Evolutionary conservation across 2,329 filamentous ascomycete genomes (phyloP).

Genomic region (Cladosporium sp.): DNA sequence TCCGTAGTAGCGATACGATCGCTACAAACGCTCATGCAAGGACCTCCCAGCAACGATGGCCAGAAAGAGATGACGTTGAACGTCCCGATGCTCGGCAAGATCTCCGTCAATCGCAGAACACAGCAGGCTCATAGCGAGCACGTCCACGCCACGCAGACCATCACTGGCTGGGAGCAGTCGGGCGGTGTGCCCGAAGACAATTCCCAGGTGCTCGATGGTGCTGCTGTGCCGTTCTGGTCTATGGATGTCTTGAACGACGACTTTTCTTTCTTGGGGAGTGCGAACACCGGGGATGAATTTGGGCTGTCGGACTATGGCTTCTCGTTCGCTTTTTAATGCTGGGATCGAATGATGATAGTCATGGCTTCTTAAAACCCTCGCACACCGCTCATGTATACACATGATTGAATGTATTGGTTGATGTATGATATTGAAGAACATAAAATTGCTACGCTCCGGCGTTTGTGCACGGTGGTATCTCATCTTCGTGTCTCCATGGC

Average conservation of each 20-base stretch:
- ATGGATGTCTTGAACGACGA: constrained; percentile 15
- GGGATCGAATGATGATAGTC: background rate
- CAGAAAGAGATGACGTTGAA: constrained; percentile 11
- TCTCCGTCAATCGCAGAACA: constrained; percentile 1
- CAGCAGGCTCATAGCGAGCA: background rate
- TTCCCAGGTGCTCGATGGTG: background rate
- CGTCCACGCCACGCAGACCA: background rate
- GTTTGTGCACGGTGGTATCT: background rate
- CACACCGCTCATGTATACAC: background rate
- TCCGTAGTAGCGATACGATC: constrained; percentile 26
- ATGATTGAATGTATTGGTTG: background rate
- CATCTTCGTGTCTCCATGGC: background rate
- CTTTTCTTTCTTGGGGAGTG: background rate
- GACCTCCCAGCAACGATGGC: background rate
- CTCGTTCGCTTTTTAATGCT: background rate
- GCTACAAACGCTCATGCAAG: constrained; percentile 23
- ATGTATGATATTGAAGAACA: background rate
- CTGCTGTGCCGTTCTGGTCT: constrained; percentile 8
- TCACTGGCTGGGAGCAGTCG: constrained; percentile 7
- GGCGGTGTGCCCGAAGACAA: background rate
- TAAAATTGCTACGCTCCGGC: background rate
- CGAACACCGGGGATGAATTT: background rate
- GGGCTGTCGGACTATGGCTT: background rate
- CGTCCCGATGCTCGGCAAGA: constrained; percentile 5
- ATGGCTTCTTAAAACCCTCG: no score